phyloP scores from a whole-genome alignment of 1,139 yeast genomes.

The Diutina pseudorugosa region DNA sequence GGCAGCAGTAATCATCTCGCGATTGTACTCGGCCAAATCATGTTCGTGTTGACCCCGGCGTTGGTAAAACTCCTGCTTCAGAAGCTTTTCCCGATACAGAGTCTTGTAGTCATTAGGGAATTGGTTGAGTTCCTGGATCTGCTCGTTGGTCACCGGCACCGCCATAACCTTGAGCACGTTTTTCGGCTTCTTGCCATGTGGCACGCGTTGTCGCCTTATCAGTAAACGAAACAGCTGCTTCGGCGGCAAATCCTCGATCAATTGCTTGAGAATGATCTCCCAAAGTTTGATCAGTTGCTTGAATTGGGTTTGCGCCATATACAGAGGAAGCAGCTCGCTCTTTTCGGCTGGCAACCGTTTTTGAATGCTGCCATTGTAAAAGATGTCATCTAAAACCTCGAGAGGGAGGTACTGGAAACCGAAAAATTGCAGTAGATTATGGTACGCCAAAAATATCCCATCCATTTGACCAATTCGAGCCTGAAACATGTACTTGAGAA shows the following conservation, averaged over 20 bases:
- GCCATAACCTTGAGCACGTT: background rate
- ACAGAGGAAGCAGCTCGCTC: constrained; percentile 25
- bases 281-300: constrained; percentile 49
- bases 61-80: background rate
- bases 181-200: background rate
- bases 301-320: constrained; percentile 65
- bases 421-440: constrained; percentile 66
- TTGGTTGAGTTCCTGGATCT: background rate
- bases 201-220: background rate
- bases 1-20: background rate
- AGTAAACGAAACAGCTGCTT: background rate
- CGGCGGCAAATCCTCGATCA: constrained; percentile 17
- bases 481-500: constrained; percentile 78
- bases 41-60: background rate
- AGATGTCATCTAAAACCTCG: constrained; percentile 47
- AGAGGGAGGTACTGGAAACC: constrained; percentile 87
- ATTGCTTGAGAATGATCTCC: constrained; percentile 34
- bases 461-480: constrained; percentile 96
- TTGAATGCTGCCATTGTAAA: constrained; percentile 9
- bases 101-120: background rate
- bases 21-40: background rate
- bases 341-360: constrained; percentile 7
- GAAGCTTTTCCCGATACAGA: background rate
- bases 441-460: constrained; percentile 88
- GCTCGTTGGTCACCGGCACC: background rate